phyloP scores from a whole-genome alignment of 2,329 filamentous ascomycete genomes.

The Fusarium citri region DNA sequence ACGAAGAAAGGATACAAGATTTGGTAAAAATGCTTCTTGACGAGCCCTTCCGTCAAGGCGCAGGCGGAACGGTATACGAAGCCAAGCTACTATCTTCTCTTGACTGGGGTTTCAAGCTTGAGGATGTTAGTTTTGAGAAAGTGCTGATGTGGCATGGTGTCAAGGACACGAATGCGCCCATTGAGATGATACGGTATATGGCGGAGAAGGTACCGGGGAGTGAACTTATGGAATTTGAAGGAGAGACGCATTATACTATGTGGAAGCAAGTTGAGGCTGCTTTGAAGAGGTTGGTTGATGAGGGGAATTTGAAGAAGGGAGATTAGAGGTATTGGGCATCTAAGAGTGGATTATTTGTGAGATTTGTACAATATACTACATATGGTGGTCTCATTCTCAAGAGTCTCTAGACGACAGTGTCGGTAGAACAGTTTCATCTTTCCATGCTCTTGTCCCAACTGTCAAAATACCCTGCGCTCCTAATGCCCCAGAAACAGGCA shows the following conservation, averaged over 20 bases:
- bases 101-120: conserved; percentile 1
- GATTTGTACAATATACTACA: not conserved
- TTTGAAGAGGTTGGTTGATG: not conserved
- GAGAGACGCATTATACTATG: conserved; percentile 51
- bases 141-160: conserved; percentile 1
- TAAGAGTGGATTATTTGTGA: not conserved
- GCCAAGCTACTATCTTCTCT: conserved; percentile 23
- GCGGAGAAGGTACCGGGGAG: conserved; percentile 31
- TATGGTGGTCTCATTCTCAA: not conserved
- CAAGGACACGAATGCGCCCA: conserved; percentile 3
- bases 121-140: not conserved
- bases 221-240: conserved; percentile 49
- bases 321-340: not conserved
- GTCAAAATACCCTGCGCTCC: rapidly evolving
- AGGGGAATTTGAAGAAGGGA: rapidly evolving
- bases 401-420: not conserved
- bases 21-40: conserved; percentile 33
- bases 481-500: not conserved
- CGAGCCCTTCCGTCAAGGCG: conserved; percentile 33
- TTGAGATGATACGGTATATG: conserved; percentile 5
- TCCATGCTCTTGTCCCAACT: not conserved
- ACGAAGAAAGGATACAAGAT: not conserved
- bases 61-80: not conserved
- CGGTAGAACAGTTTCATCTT: rapidly evolving
- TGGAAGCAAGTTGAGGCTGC: conserved; percentile 39